Evolutionary conservation across 495 filamentous ascomycete species (phyloP).

Genomic region (Penicillium silybi): DNA sequence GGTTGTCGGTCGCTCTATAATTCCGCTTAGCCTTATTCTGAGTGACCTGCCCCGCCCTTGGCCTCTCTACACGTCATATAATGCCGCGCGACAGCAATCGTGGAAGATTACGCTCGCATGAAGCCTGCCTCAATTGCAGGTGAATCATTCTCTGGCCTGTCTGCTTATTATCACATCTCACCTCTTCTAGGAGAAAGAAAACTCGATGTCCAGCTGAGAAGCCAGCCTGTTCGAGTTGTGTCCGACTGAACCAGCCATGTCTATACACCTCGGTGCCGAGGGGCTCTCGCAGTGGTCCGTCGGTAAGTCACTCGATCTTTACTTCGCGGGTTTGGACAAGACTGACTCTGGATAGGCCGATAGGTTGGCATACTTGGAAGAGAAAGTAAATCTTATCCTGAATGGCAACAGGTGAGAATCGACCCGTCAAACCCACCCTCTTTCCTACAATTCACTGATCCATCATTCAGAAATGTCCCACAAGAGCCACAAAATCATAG

Average conservation of each 20-base stretch:
- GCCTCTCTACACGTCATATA: constrained; percentile 6
- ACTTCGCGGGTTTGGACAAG: too few species aligned
- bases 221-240: constrained; percentile 43
- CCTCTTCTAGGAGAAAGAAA: constrained; percentile 38
- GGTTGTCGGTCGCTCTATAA: background rate
- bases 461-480: constrained; percentile 10
- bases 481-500: constrained; percentile 15
- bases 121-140: constrained; percentile 46
- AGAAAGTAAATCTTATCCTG: constrained; percentile 45
- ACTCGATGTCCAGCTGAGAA: constrained; percentile 46
- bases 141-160: constrained; percentile 6
- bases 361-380: constrained; percentile 42
- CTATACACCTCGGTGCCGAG: constrained; percentile 31
- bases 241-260: constrained; percentile 41
- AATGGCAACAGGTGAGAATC: constrained; percentile 29
- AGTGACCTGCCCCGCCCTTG: background rate
- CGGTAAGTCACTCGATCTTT: constrained; percentile 19
- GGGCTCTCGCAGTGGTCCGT: constrained; percentile 27
- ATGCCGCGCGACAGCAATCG: constrained; percentile 37
- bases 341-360: constrained; percentile 37
- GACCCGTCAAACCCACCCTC: background rate
- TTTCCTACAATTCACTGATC: constrained; percentile 8
- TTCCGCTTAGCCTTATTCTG: background rate
- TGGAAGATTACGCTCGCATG: constrained; percentile 42
- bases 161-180: background rate